phyloP scores from a whole-genome alignment of 495 filamentous ascomycete species.

The Neurospora sp. region DNA sequence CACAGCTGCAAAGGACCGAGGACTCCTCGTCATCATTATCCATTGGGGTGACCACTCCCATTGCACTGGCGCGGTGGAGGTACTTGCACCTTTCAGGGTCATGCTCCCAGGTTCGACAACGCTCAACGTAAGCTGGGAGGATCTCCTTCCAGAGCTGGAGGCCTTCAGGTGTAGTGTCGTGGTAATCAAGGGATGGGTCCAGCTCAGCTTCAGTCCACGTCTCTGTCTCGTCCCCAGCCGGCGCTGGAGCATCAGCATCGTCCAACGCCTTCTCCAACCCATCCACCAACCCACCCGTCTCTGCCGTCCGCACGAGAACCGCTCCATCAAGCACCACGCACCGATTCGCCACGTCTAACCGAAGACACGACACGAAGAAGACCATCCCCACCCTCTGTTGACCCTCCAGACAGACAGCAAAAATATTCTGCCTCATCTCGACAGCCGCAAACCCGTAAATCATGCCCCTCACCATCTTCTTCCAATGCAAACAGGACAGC shows the following conservation, averaged over 20 bases:
- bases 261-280: background rate
- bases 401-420: background rate
- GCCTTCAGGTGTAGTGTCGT: background rate
- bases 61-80: background rate
- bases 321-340: background rate
- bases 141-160: slow-evolving; percentile 37
- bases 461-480: background rate
- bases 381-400: background rate
- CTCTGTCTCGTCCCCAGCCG: no score
- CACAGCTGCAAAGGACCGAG: slow-evolving; percentile 26
- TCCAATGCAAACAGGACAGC: background rate
- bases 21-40: slow-evolving; percentile 12
- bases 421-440: background rate
- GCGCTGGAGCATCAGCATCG: background rate
- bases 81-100: slow-evolving; percentile 37
- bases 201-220: background rate
- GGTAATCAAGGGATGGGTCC: background rate
- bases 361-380: background rate
- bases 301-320: background rate
- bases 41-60: slow-evolving; percentile 14
- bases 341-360: background rate
- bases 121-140: slow-evolving; percentile 40
- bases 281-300: background rate
- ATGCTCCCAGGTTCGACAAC: slow-evolving; percentile 46
- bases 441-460: background rate